Evolutionary conservation across 2,329 filamentous ascomycete genomes (phyloP).

Genomic region (Beauveria scarabaeidicola): DNA sequence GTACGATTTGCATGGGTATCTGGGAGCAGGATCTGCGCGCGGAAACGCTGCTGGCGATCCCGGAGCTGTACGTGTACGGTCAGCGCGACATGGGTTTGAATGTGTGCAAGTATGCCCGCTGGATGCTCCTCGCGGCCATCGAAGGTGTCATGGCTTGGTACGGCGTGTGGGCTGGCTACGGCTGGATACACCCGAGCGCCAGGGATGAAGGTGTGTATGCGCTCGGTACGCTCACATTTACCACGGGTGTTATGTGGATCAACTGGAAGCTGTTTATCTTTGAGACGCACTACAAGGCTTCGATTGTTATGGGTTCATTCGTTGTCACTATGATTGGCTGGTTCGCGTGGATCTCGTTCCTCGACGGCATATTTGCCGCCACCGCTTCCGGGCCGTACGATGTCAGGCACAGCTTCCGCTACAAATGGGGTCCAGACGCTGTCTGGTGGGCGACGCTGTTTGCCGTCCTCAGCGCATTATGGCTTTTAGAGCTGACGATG

Average conservation of each 20-base stretch:
- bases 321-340: slow-evolving; percentile 57
- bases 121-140: slow-evolving; percentile 66
- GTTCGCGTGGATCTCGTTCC: slow-evolving; percentile 65
- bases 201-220: slow-evolving; percentile 65
- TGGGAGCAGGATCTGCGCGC: slow-evolving; percentile 85
- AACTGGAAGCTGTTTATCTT: slow-evolving; percentile 70
- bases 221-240: slow-evolving; percentile 64
- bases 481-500: slow-evolving; percentile 57
- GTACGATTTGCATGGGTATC: slow-evolving; percentile 81
- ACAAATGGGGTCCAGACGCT: slow-evolving; percentile 57
- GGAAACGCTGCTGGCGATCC: slow-evolving; percentile 81
- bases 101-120: slow-evolving; percentile 60
- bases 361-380: slow-evolving; percentile 52
- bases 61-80: slow-evolving; percentile 80
- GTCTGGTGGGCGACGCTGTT: slow-evolving; percentile 69
- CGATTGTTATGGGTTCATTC: slow-evolving; percentile 52
- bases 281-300: slow-evolving; percentile 68
- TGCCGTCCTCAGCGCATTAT: slow-evolving; percentile 50
- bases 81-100: slow-evolving; percentile 68
- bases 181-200: slow-evolving; percentile 38
- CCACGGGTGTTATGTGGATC: slow-evolving; percentile 62
- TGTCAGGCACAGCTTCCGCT: slow-evolving; percentile 58
- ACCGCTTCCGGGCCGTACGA: slow-evolving; percentile 49
- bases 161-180: slow-evolving; percentile 45
- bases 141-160: slow-evolving; percentile 72